Percentiles rank a stretch among this genome's conserved stretches.
These are phyloP conservation scores for Moringa oleifera DNA, from an alignment of 345 rosid species.

Conservation along the genomic window DNA sequence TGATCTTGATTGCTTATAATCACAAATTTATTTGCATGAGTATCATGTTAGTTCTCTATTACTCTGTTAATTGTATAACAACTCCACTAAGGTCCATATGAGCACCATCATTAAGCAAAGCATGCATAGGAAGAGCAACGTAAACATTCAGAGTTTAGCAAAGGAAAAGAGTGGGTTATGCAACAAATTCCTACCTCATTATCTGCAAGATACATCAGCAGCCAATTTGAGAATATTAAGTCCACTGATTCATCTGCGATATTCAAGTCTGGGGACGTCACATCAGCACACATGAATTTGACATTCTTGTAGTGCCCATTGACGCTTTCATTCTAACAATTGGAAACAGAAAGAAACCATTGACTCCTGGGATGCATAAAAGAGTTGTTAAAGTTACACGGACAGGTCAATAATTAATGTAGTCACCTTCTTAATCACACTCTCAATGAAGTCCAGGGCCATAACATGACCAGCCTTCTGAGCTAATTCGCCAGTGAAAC, in stretches of 20 bases:
- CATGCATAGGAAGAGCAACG: too few relatives aligned
- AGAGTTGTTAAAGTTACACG: background rate
- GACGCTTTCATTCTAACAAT: slow-evolving; percentile 59
- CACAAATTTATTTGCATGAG: too few relatives aligned
- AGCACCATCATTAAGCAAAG: too few relatives aligned
- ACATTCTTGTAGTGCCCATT: slow-evolving; percentile 79
- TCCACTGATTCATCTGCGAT: slow-evolving; percentile 66
- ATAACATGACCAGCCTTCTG: slow-evolving; percentile 63
- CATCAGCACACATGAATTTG: slow-evolving; percentile 84
- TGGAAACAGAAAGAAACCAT: slow-evolving; percentile 13
- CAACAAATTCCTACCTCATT: slow-evolving; percentile 46
- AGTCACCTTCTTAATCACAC: slow-evolving; percentile 73
- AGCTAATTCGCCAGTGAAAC: slow-evolving; percentile 87
- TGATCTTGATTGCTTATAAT: too few relatives aligned
- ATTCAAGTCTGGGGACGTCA: slow-evolving; percentile 63
- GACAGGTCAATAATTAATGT: slow-evolving; percentile 10
- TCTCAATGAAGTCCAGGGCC: slow-evolving; percentile 89
- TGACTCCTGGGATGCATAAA: background rate
- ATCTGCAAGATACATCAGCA: slow-evolving; percentile 95
- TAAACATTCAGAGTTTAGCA: too few relatives aligned
- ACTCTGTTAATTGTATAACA: too few relatives aligned
- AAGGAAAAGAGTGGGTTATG: background rate
- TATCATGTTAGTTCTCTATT: too few relatives aligned
- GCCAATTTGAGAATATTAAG: slow-evolving; percentile 90
- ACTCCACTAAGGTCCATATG: too few relatives aligned